A percentile compares a stretch with the other conserved stretches of the same genome.
These are phyloP conservation scores for Rhizoclosmatium sp. DNA, from an alignment of 192 early-diverging fungal genomes.

Conservation along the genomic window DNA sequence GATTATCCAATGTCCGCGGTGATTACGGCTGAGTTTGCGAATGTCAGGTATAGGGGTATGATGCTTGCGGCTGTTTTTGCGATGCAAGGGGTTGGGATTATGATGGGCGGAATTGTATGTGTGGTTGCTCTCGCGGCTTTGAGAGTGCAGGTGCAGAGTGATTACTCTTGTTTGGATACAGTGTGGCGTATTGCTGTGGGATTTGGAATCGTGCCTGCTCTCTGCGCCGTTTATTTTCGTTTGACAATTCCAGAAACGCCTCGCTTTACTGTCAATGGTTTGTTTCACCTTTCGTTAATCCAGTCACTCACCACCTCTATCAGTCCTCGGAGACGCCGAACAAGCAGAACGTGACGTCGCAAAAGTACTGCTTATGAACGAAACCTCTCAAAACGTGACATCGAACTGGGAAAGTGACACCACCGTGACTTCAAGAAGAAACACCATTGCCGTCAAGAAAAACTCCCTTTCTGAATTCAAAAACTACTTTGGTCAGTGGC, in stretches of 20 bases:
- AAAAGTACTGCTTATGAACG: slow-evolving; percentile 37
- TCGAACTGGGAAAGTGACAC: slow-evolving; percentile 34
- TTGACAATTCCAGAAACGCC: slow-evolving; percentile 93
- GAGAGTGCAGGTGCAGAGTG: slow-evolving; percentile 70
- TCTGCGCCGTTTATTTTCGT: slow-evolving; percentile 88
- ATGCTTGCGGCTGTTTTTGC: slow-evolving; percentile 90
- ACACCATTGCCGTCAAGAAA: slow-evolving; percentile 21
- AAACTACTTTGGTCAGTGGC: slow-evolving; percentile 78
- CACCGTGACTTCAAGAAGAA: slow-evolving; percentile 5
- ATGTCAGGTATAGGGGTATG: slow-evolving; percentile 79
- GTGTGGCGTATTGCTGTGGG: slow-evolving; percentile 93
- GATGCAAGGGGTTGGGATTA: slow-evolving; percentile 91
- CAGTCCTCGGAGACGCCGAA: slow-evolving; percentile 69
- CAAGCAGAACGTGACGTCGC: slow-evolving; percentile 45
- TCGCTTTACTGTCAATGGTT: slow-evolving; percentile 72
- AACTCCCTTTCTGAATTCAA: slow-evolving; percentile 34
- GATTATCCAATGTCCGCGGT: slow-evolving; percentile 95
- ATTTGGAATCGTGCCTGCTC: slow-evolving; percentile 82
- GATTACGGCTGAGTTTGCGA: slow-evolving; percentile 91
- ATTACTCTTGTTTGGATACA: slow-evolving; percentile 72
- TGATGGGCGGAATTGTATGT: slow-evolving; percentile 79
- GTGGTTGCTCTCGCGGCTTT: slow-evolving; percentile 77
- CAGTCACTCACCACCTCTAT: no score
- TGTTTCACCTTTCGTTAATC: no score
- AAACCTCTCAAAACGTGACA: background rate